phyloP scores from a whole-genome alignment of 2,329 filamentous ascomycete genomes.

The Trichophyton rubrum region DNA sequence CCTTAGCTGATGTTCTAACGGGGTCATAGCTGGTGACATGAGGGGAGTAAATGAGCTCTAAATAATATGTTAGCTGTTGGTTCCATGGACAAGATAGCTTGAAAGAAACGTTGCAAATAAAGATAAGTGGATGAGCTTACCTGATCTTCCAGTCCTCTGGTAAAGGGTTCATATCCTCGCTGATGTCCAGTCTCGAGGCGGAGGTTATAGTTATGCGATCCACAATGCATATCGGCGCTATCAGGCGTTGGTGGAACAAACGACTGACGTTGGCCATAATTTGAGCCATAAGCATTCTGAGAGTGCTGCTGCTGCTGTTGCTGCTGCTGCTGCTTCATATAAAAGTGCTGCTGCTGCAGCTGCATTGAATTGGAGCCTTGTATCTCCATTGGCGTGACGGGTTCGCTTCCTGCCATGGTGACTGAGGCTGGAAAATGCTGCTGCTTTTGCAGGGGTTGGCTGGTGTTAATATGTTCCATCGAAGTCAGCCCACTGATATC shows the following conservation, averaged over 20 bases:
- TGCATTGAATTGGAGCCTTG: constrained; percentile 5
- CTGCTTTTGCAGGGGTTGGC: constrained; percentile 3
- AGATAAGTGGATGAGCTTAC: constrained; percentile 17
- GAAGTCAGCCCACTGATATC: constrained; percentile 6
- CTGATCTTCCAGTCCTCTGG: constrained; percentile 33
- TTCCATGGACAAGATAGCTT: not conserved
- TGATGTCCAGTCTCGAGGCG: constrained; percentile 28
- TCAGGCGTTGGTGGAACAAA: constrained; percentile 38
- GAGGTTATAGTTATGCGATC: constrained; percentile 29
- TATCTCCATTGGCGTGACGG: constrained; percentile 12
- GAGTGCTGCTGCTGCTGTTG: constrained; percentile 3
- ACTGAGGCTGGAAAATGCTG: constrained; percentile 6
- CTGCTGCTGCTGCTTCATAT: constrained; percentile 1
- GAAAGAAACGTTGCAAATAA: not conserved
- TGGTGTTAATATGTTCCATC: constrained; percentile 10
- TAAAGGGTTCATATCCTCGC: constrained; percentile 35
- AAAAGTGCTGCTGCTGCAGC: not conserved
- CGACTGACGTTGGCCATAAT: constrained; percentile 15
- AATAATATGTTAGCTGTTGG: not conserved
- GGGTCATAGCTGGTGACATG: constrained; percentile 40
- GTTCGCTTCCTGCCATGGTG: constrained; percentile 1
- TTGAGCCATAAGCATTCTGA: constrained; percentile 15
- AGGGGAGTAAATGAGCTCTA: constrained; percentile 39
- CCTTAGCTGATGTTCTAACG: constrained; percentile 36
- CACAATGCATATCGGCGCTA: constrained; percentile 37